Base-by-base conservation (phyloP, 2,329 filamentous ascomycete genomes). In the Lachnellula suecica region DNA sequence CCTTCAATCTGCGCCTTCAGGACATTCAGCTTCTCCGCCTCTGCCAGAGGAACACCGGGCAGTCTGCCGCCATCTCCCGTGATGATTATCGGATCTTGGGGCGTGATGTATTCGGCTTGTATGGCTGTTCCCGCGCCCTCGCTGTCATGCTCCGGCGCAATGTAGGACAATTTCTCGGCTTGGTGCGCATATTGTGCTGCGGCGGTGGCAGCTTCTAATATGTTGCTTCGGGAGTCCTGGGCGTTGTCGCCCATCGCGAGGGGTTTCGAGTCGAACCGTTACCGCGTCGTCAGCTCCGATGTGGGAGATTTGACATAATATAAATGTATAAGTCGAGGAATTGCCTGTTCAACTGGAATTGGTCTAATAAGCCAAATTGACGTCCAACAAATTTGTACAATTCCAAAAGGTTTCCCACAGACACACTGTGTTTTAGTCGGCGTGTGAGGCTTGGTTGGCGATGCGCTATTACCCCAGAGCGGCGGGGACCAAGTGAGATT, bases 51-150 rank as follows among this genome's bases (percentile, higher is more conserved):
- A 1, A 91, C 83, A 1, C 81, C 79, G 0, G 88, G 88, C 5
- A 91, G 68, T 35, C 87, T 75, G 43, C 79, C 77, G 25, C 87
- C 87, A 65, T 87, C 81, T 13, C 79, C 78, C 1, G 87, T 90
- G 48, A 85, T 73, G 42, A 92, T 81, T 15, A 91, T 82, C 0
- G 87, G 82, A 66, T 92, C 88, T 44, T 86, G 82, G 0, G 85
- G 79, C 0, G 88, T 92, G 27, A 86, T 72, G 55, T 79, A 83
- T n/a, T 71, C 78, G 25, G 87, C 86, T 63, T 85, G 76, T 44
- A 85, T 72, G 1, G 85, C 85, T 13, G 83, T 74, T 46, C 72
- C 59, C 4, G 56, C 46, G 4, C 57, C 56, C 34, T 55, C 44
- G 7, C 40, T 44, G 17, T 71, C 52, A 44, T 63, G 54, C 15